Base-by-base conservation (phyloP, 352 stramenopile species). In the Pythium dissimile region DNA sequence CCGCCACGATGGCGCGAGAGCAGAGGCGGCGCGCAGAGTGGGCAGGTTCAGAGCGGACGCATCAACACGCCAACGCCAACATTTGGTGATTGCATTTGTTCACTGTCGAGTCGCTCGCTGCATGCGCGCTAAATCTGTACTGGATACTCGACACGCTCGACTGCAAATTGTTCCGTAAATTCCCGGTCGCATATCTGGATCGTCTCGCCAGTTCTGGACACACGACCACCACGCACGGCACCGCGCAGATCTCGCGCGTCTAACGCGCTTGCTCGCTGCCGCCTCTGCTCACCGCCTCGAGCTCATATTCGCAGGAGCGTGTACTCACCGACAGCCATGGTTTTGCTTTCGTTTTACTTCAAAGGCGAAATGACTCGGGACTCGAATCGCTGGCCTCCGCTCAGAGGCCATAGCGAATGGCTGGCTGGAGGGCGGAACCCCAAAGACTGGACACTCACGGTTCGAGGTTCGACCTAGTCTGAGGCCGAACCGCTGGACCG, bases 281-380 rank as follows among this genome's bases (percentile, higher is more conserved):
- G 9, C 1, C 48, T 7, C 23, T 32, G 12, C n/a, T 34, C 26
- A 16, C 35, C 16, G 24, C 15, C 34, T 53, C 41, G 18, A 20
- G 23, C 26, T 16, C 41, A 54, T 9, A 44, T 9, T 43, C 9
- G 26, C 23, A 30, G 38, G 16, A 21, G 20, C 21, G 56, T 32
- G 45, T 44, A 90, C 80, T 75, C 71, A 90, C 80, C 80, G 74
- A 90, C 78, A 87, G 80, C 80, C 80, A 93, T 93, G 79, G 74
- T 89, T 82, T 84, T 86, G 78, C 75, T 86, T 88, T 78, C 58
- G 58, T 74, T 77, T 88, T 88, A 72, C 71, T 88, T 64, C 55
- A 90, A 93, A 91, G 83, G 80, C 80, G 83, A 91, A 93, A 89
- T 92, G 80, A 82, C 54, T 65, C 45, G 47, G 57, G 49, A 72